These are phyloP conservation scores for Didymellaceae sp. DNA, from an alignment of 2,329 filamentous ascomycete genomes.

Conservation along the genomic window DNA sequence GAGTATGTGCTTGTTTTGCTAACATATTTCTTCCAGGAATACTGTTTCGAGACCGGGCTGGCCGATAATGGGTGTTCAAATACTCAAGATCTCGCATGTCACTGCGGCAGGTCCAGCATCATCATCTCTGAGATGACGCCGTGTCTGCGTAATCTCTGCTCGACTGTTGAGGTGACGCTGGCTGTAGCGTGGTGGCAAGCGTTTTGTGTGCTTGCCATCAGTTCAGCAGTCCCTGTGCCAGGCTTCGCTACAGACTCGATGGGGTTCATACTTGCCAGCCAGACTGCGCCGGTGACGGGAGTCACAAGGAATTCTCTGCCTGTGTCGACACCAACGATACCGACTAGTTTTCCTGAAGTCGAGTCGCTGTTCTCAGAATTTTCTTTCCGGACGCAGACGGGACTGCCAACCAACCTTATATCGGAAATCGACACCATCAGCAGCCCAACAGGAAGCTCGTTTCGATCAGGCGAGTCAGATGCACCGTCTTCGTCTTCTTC, in stretches of 20 bases:
- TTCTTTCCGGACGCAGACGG: not conserved
- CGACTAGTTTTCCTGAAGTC: not conserved
- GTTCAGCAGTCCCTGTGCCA: not conserved
- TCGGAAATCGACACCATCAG: not conserved
- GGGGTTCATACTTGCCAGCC: not conserved
- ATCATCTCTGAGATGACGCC: not conserved
- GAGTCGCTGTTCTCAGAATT: not conserved
- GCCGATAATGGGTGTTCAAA: not conserved
- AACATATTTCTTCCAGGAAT: not conserved
- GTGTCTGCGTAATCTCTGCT: not conserved
- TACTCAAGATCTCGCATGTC: not conserved
- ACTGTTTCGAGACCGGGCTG: not conserved
- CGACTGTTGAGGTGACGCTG: not conserved
- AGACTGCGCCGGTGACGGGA: not conserved
- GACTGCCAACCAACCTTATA: not conserved
- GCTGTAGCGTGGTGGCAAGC: not conserved
- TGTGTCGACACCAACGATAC: not conserved
- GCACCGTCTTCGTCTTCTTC: not conserved
- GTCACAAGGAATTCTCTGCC: not conserved
- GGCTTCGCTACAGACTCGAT: not conserved
- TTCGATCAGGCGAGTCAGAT: not conserved
- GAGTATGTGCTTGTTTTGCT: too few relatives aligned
- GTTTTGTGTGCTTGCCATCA: not conserved
- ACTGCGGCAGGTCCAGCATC: not conserved
- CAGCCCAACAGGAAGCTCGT: not conserved